phyloP scores from a whole-genome alignment of 306 rosid species.

The Quillaja saponaria region DNA sequence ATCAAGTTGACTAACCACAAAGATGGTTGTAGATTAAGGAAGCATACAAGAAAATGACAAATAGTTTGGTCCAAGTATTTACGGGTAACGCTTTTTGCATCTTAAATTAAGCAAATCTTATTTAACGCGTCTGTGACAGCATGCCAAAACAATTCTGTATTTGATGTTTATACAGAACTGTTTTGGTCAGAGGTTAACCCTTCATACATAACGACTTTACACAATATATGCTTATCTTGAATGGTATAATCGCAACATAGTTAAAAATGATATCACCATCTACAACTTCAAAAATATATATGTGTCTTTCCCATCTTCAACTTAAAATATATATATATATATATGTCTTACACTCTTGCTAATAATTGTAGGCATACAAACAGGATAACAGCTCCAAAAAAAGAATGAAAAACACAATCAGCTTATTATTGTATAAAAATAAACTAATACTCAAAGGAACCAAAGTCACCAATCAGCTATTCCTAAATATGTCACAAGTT shows the following conservation, averaged over 20 bases:
- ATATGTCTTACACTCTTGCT: too few species aligned
- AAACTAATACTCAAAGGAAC: too few species aligned
- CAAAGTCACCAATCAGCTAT: too few species aligned
- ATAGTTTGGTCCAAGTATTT: not conserved
- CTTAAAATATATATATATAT: too few species aligned
- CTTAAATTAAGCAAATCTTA: slow-evolving; percentile 20
- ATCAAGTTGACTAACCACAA: slow-evolving; percentile 21
- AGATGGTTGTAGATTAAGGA: slow-evolving; percentile 19
- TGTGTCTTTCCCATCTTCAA: too few species aligned
- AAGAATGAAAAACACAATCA: too few species aligned
- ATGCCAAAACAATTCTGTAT: slow-evolving; percentile 24
- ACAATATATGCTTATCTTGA: slow-evolving; percentile 3
- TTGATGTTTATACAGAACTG: slow-evolving; percentile 3
- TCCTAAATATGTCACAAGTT: too few species aligned
- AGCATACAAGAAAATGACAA: slow-evolving; percentile 31
- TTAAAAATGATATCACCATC: slow-evolving; percentile 18
- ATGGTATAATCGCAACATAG: not conserved
- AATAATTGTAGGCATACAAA: too few species aligned
- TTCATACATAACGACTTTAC: slow-evolving; percentile 1
- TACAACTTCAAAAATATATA: too few species aligned
- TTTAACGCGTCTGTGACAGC: slow-evolving; percentile 15
- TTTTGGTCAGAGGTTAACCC: slow-evolving; percentile 35
- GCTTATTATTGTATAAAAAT: too few species aligned
- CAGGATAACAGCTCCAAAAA: too few species aligned
- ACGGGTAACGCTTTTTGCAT: not conserved